These are phyloP conservation scores for Hysterangium stoloniferum DNA, from an alignment of 768 basidiomycete genomes.

Conservation along the genomic window DNA sequence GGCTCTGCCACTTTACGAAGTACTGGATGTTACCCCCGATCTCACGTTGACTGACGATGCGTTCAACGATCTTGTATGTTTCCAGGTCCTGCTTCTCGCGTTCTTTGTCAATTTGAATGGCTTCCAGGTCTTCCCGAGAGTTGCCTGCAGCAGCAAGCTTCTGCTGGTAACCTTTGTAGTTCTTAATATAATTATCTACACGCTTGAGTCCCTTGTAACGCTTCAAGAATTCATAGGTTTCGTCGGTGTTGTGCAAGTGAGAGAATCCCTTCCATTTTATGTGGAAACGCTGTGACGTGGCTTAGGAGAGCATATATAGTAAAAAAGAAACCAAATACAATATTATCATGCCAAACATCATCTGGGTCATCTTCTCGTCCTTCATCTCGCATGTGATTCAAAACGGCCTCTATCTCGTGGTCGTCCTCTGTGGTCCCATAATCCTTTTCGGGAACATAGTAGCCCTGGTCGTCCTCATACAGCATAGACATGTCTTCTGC, in stretches of 20 bases:
- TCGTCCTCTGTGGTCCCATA: conserved; percentile 45
- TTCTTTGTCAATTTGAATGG: conserved; percentile 83
- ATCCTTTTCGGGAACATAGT: conserved; percentile 45
- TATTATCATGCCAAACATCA: conserved; percentile 82
- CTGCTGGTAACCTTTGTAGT: conserved; percentile 66
- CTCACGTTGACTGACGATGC: conserved; percentile 76
- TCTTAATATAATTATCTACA: conserved; percentile 98
- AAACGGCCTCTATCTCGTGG: conserved; percentile 89
- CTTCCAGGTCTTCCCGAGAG: conserved; percentile 83
- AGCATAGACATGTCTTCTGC: conserved; percentile 65
- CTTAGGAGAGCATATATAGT: conserved; percentile 13
- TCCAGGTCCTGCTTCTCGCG: conserved; percentile 88
- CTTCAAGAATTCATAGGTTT: conserved; percentile 93
- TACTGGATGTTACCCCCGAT: conserved; percentile 61
- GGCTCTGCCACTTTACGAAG: conserved; percentile 94
- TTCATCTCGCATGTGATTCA: conserved; percentile 82
- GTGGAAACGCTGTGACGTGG: conserved; percentile 71
- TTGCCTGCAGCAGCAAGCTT: conserved; percentile 57
- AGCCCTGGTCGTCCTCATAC: conserved; percentile 57
- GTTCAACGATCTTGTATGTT: conserved; percentile 84
- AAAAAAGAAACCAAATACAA: conserved; percentile 41
- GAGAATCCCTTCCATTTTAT: conserved; percentile 99
- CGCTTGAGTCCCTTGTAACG: conserved; percentile 93
- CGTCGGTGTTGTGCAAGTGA: conserved; percentile 98
- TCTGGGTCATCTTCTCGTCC: conserved; percentile 65